Evolutionary conservation across 371 early-diverging fungal genomes (phyloP), one percentile per base, ranked within the genome.

Genomic region (Smittium culicis): DNA sequence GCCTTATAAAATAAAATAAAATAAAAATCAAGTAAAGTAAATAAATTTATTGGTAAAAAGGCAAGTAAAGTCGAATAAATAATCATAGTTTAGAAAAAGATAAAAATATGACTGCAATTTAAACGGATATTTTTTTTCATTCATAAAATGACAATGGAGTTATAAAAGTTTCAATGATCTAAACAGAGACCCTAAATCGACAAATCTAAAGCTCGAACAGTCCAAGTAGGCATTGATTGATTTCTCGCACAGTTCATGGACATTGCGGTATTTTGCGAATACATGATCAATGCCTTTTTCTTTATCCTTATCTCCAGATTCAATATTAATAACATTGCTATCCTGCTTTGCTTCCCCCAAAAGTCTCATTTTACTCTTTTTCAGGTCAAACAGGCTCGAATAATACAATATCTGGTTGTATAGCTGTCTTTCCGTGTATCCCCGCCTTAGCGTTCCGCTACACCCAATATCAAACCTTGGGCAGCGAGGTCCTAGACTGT

Each of bases 371-470:
- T 71, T 72, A 0, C 71, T 69, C 33, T 77, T 74, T 14, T 79
- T 76, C 30, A 67, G 60, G 45, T 82, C 79, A 67, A 92, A 81
- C 58, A 90, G 71, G 30, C 76, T 72, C 59, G 77, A 79, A 66
- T 75, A 85, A 70, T 81, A 90, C 65, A 75, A 76, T 66, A 90
- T 68, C 72, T 90, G 88, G 28, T 80, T 83, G 67, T 84, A 83
- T 25, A 91, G 77, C 65, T 58, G 56, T 32, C 72, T 71, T 66
- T 87, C 87, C 35, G 84, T 73, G 67, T 83, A 88, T 8, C 16
- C 35, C 2, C 34, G 5, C 11, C 31, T 28, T 8, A 67, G 32
- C 3, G 64, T 64, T 16, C 54, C 34, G 8, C 27, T 29, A 35
- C 67, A 67, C 3, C 59, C 66, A 2, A 34, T 27, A 17, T 67